Percentiles rank a stretch among this genome's conserved stretches.
Evolutionary conservation across 257 asterid species (phyloP).

Genomic region (Solanum rostratum): DNA sequence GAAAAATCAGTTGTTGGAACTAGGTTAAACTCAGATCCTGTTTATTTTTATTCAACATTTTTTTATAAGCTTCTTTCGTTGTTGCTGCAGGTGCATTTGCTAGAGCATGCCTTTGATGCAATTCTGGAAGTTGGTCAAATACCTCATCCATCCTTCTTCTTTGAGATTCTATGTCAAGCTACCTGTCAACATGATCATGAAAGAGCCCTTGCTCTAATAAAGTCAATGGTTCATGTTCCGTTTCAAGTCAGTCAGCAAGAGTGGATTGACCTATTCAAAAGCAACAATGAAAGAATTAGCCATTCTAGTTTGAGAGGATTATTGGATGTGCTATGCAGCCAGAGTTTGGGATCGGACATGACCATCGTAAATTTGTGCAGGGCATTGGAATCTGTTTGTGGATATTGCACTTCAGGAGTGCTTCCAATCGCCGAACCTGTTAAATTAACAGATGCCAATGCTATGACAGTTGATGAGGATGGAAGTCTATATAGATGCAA

Average conservation of each 20-base stretch:
- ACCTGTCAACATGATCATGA: conserved; percentile 26
- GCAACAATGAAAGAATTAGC: conserved; percentile 30
- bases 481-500: neutral
- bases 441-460: neutral
- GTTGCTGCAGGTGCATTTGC: conserved; percentile 58
- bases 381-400: conserved; percentile 43
- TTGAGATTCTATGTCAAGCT: conserved; percentile 60
- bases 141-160: conserved; percentile 56
- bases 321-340: conserved; percentile 21
- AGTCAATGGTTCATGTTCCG: conserved; percentile 55
- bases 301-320: conserved; percentile 27
- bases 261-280: conserved; percentile 54
- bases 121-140: conserved; percentile 74
- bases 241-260: conserved; percentile 53
- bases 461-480: neutral
- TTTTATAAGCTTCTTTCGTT: neutral
- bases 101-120: conserved; percentile 73
- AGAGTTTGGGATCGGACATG: conserved; percentile 31
- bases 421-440: neutral
- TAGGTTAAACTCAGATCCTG: neutral
- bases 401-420: conserved; percentile 14
- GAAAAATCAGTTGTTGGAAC: neutral
- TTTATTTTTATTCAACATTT: neutral
- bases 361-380: conserved; percentile 42
- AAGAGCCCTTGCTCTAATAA: conserved; percentile 40